Conservation (phyloP, 176 grass and related monocot genomes). For the Alopecurus myosuroides region DNA sequence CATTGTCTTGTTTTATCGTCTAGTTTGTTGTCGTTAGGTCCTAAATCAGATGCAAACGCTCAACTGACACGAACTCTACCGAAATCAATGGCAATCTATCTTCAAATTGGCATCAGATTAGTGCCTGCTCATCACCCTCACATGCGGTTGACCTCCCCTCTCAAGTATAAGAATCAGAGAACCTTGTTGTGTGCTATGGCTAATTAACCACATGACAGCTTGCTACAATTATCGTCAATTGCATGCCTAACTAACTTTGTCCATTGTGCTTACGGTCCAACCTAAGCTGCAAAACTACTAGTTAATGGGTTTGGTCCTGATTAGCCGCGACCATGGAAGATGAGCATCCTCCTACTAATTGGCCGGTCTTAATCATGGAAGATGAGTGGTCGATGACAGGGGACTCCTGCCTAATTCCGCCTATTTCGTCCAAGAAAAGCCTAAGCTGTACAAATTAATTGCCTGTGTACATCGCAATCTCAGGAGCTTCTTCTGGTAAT, state of each 20-base stretch:
- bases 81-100: background rate
- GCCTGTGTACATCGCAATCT: slow-evolving; percentile 5
- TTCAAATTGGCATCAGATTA: background rate
- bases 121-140: background rate
- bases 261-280: slow-evolving; percentile 1
- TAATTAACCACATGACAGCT: slow-evolving; percentile 13
- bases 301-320: slow-evolving; percentile 17
- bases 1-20: background rate
- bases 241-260: background rate
- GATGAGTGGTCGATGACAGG: slow-evolving; percentile 16
- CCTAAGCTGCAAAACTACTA: background rate
- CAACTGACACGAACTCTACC: background rate
- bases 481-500: background rate
- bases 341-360: slow-evolving; percentile 3
- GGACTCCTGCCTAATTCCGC: slow-evolving; percentile 15
- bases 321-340: background rate
- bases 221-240: background rate
- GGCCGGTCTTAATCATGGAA: background rate
- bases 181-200: background rate
- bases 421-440: background rate
- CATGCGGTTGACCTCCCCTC: background rate
- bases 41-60: background rate
- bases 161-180: background rate
- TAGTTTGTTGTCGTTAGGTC: background rate
- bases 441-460: background rate